Evolutionary conservation across 805 yeast genomes (phyloP).

Genomic region (Cyberlindnera xylosilytica): DNA sequence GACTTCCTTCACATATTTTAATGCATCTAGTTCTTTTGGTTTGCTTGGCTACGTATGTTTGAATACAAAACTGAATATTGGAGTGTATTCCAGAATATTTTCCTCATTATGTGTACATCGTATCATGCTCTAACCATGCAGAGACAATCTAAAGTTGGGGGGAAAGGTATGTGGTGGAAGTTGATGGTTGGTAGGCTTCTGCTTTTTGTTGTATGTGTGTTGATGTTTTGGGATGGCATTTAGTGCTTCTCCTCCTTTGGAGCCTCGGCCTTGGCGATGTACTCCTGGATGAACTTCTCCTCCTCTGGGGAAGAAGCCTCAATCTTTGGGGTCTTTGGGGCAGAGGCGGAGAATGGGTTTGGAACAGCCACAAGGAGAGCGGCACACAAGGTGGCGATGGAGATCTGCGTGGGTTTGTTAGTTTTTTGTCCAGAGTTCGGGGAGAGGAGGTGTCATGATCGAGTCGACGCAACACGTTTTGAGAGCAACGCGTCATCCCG

Average conservation of each 20-base stretch:
- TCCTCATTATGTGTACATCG: conserved; percentile 11
- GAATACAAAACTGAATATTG: not conserved
- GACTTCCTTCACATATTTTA: not conserved
- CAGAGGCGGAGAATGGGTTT: conserved; percentile 50
- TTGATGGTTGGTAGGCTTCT: not conserved
- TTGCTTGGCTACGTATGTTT: not conserved
- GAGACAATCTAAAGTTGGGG: conserved; percentile 5
- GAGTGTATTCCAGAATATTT: conserved; percentile 8
- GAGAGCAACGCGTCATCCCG: not conserved
- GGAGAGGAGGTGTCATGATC: too few species aligned
- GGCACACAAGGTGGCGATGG: conserved; percentile 75
- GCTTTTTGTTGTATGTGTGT: not conserved
- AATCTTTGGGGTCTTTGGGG: conserved; percentile 55
- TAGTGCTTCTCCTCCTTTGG: conserved; percentile 27
- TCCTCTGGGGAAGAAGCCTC: conserved; percentile 83
- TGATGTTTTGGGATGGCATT: not conserved
- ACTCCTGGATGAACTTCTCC: conserved; percentile 76
- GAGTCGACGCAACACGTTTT: not conserved
- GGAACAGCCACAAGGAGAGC: conserved; percentile 63
- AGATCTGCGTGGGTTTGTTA: conserved; percentile 42
- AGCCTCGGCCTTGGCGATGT: conserved; percentile 48
- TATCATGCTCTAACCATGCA: conserved; percentile 9
- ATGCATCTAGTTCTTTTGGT: not conserved
- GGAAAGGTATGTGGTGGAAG: not conserved
- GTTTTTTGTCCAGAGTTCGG: not conserved